phyloP scores from a whole-genome alignment of 768 basidiomycete genomes.

The Pleurotus tuoliensis region DNA sequence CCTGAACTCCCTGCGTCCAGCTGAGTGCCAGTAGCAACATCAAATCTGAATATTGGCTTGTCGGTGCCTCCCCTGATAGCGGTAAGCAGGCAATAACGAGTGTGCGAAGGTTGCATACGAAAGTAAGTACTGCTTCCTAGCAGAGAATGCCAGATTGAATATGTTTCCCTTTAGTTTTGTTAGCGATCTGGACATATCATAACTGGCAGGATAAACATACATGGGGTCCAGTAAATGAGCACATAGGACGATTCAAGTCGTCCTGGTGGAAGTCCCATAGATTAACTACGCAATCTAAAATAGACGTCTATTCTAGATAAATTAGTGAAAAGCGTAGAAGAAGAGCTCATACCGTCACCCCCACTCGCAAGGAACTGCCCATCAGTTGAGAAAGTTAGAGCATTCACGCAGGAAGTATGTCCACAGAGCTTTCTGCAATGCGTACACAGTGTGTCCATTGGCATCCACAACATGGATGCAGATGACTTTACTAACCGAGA shows the following conservation, averaged over 20 bases:
- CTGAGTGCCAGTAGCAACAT: constrained; percentile 27
- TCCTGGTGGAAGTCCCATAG: constrained; percentile 71
- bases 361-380: constrained; percentile 66
- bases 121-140: constrained; percentile 57
- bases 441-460: background rate
- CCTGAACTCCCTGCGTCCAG: background rate
- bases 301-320: background rate
- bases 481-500: constrained; percentile 13
- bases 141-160: constrained; percentile 68
- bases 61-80: constrained; percentile 52
- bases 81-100: constrained; percentile 6
- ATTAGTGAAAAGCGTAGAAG: background rate
- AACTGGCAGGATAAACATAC: constrained; percentile 23
- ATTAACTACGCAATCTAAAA: constrained; percentile 47
- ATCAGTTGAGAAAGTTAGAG: constrained; percentile 55
- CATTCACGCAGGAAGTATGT: constrained; percentile 65
- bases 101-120: constrained; percentile 42
- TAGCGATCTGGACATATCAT: constrained; percentile 8
- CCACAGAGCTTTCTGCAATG: constrained; percentile 30
- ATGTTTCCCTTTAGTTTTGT: constrained; percentile 54
- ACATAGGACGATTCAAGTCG: constrained; percentile 38
- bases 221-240: constrained; percentile 42
- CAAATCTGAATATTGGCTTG: constrained; percentile 48
- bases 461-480: background rate
- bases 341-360: constrained; percentile 52